These are phyloP conservation scores for Fusarium citri DNA, from an alignment of 2,329 filamentous ascomycete genomes.

Conservation along the genomic window DNA sequence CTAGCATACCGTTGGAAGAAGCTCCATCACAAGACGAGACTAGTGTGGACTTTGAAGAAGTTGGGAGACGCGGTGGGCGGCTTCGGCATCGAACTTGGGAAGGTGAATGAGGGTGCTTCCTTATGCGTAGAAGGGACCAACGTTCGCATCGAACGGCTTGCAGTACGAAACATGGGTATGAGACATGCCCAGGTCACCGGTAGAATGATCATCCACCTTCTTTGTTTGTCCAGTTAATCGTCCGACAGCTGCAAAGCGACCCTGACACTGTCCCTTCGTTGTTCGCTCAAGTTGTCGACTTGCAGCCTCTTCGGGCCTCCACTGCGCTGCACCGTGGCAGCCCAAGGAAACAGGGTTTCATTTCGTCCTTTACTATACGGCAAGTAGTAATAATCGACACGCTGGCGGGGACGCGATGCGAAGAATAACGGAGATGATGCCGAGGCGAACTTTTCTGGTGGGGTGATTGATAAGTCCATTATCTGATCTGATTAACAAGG, in stretches of 20 bases:
- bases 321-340: slow-evolving; percentile 8
- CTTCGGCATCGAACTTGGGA: slow-evolving; percentile 4
- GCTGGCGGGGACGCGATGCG: slow-evolving; percentile 17
- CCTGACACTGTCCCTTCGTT: not conserved
- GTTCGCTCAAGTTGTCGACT: slow-evolving; percentile 1
- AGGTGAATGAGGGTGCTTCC: slow-evolving; percentile 4
- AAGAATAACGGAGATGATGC: slow-evolving; percentile 8
- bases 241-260: not conserved
- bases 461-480: slow-evolving; percentile 42
- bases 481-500: slow-evolving; percentile 40
- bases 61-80: not conserved
- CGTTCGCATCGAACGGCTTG: not conserved
- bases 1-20: slow-evolving; percentile 13
- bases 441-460: slow-evolving; percentile 21
- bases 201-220: slow-evolving; percentile 1
- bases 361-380: slow-evolving; percentile 7
- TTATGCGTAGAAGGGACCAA: not conserved
- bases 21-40: not conserved
- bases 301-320: slow-evolving; percentile 12
- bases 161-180: not conserved
- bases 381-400: slow-evolving; percentile 30
- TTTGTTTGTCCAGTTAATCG: slow-evolving; percentile 2
- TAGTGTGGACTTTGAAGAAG: slow-evolving; percentile 3
- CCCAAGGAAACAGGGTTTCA: slow-evolving; percentile 17
- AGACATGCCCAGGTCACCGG: slow-evolving; percentile 9